Evolutionary conservation across 2,329 filamentous ascomycete genomes (phyloP).

Genomic region (Celoporthe dispersa): DNA sequence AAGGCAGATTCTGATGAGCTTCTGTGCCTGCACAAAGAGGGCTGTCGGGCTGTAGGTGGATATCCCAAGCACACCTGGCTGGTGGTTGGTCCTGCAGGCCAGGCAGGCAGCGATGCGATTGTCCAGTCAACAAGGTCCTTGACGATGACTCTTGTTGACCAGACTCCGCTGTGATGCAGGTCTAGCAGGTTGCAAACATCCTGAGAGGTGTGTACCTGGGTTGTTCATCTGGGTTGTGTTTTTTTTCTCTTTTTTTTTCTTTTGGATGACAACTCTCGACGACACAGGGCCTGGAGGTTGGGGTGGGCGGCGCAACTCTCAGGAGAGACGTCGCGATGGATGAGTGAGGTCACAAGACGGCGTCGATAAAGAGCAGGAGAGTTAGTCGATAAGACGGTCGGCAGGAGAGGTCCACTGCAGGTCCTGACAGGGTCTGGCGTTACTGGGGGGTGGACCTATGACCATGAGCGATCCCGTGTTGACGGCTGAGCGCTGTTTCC

Average conservation of each 20-base stretch:
- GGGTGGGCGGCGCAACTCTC: slow-evolving; percentile 14
- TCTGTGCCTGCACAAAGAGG: slow-evolving; percentile 16
- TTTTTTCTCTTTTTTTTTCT: neutral
- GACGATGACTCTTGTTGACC: slow-evolving; percentile 18
- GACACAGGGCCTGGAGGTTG: neutral
- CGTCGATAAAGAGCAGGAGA: slow-evolving; percentile 12
- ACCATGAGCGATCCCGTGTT: slow-evolving; percentile 21
- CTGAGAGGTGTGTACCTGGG: slow-evolving; percentile 9
- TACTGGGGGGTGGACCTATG: slow-evolving; percentile 24
- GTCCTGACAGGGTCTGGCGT: slow-evolving; percentile 10
- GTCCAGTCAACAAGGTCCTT: slow-evolving; percentile 17
- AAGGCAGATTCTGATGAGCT: slow-evolving; percentile 24
- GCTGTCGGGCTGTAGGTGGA: slow-evolving; percentile 27
- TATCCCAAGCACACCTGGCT: slow-evolving; percentile 17
- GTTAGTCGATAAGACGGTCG: slow-evolving; percentile 22
- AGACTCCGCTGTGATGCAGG: slow-evolving; percentile 20
- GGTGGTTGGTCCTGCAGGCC: slow-evolving; percentile 21
- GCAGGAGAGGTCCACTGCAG: slow-evolving; percentile 3
- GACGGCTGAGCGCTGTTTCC: slow-evolving; percentile 7
- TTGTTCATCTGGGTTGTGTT: slow-evolving; percentile 5
- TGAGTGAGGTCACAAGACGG: slow-evolving; percentile 23
- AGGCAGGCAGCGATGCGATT: slow-evolving; percentile 28
- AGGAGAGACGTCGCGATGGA: slow-evolving; percentile 14
- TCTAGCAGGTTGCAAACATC: slow-evolving; percentile 24
- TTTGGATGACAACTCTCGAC: neutral